phyloP scores from a whole-genome alignment of 2,329 filamentous ascomycete species.

The Colletotrichum tanaceti region DNA sequence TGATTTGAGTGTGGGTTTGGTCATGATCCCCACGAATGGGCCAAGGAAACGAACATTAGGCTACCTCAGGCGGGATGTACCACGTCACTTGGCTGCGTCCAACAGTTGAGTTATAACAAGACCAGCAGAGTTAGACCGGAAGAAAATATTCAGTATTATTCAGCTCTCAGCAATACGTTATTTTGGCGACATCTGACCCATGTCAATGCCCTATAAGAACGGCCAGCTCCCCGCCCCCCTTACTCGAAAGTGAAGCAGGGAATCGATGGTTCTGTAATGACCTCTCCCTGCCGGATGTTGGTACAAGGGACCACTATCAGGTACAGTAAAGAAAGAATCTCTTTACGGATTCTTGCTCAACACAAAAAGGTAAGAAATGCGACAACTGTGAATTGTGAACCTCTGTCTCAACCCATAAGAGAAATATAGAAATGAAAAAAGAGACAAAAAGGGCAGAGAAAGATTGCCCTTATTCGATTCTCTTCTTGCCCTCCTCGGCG shows the following conservation, averaged over 20 bases:
- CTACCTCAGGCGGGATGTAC: no score
- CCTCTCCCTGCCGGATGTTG: constrained; percentile 11
- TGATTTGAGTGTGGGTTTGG: no score
- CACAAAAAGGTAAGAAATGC: background rate
- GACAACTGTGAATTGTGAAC: background rate
- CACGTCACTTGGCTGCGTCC: no score
- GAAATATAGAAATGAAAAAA: background rate
- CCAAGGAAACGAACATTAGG: no score
- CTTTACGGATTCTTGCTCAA: background rate
- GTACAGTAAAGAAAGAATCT: background rate
- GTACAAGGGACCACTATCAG: background rate
- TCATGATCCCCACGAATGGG: no score
- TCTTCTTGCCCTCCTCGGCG: constrained; percentile 98
- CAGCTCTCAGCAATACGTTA: constrained; percentile 23
- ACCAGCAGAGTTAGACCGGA: background rate
- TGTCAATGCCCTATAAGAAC: constrained; percentile 10
- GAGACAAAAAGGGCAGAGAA: background rate
- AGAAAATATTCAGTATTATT: constrained; percentile 17
- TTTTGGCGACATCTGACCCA: constrained; percentile 23
- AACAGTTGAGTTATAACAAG: no score
- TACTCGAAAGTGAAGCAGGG: background rate
- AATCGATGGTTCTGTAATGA: background rate
- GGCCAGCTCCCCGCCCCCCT: background rate
- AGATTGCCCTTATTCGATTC: constrained; percentile 75
- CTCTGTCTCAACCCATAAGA: background rate